Conservation (phyloP, 495 filamentous ascomycete genomes). For the Podospora bellae-mahoneyi region DNA sequence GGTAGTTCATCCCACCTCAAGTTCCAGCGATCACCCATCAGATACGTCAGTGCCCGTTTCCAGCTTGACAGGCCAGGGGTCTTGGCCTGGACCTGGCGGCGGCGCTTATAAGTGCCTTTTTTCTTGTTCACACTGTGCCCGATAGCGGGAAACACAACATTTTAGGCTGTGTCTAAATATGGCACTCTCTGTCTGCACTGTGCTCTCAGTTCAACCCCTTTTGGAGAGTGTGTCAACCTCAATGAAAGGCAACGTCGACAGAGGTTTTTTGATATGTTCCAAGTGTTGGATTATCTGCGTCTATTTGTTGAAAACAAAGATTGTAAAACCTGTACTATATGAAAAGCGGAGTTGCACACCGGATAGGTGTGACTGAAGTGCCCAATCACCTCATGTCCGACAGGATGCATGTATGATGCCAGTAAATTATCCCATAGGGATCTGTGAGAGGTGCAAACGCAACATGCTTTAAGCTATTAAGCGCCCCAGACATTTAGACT, state of each 20-base stretch:
- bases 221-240: no score
- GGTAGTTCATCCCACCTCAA: neutral
- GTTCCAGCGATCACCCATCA: neutral
- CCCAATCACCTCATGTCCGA: neutral
- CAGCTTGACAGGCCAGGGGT: neutral
- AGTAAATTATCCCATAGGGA: neutral
- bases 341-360: no score
- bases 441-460: neutral
- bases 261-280: no score
- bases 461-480: neutral
- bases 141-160: neutral
- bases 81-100: neutral
- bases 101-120: neutral
- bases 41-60: neutral
- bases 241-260: no score
- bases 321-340: no score
- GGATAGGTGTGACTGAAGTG: no score
- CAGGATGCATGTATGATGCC: neutral
- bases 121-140: neutral
- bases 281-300: no score
- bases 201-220: neutral
- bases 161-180: no score
- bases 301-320: no score
- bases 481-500: neutral
- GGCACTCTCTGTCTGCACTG: no score